Conservation (phyloP, 306 rosid genomes). For the Erythrophleum fordii region DNA sequence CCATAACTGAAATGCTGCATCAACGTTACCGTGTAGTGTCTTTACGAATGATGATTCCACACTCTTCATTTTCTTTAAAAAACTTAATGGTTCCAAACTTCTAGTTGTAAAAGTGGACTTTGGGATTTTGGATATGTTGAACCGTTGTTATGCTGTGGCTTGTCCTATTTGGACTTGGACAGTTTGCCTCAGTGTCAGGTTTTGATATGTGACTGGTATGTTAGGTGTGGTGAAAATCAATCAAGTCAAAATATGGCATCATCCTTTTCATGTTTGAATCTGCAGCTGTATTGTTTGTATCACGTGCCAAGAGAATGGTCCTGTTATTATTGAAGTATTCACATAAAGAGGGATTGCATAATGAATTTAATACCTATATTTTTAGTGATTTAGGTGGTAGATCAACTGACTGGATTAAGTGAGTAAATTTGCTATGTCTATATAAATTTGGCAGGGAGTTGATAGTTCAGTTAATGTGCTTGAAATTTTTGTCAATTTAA, state of each 20-base stretch:
- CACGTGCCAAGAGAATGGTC: background rate
- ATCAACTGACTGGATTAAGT: background rate
- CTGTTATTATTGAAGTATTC: background rate
- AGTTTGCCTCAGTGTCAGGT: background rate
- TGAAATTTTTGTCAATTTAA: conserved; percentile 29
- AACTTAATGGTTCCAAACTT: conserved; percentile 20
- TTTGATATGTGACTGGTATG: conserved; percentile 2
- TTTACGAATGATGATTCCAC: background rate
- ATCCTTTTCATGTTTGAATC: background rate
- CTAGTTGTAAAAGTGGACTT: background rate
- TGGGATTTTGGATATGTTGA: conserved; percentile 2
- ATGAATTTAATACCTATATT: background rate
- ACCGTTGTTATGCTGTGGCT: background rate
- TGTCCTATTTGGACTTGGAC: conserved; percentile 5
- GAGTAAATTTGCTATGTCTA: background rate
- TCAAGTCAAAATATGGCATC: background rate
- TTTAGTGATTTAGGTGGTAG: background rate
- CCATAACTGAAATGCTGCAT: background rate
- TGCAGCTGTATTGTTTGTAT: background rate
- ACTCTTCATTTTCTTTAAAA: background rate
- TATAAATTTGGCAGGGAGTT: conserved; percentile 5
- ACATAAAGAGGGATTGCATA: background rate
- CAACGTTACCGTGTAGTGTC: background rate
- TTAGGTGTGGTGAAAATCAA: conserved; percentile 10
- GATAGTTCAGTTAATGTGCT: conserved; percentile 24